These are phyloP conservation scores for Cynanchum wilfordii DNA, from an alignment of 257 asterid species.

Conservation along the genomic window DNA sequence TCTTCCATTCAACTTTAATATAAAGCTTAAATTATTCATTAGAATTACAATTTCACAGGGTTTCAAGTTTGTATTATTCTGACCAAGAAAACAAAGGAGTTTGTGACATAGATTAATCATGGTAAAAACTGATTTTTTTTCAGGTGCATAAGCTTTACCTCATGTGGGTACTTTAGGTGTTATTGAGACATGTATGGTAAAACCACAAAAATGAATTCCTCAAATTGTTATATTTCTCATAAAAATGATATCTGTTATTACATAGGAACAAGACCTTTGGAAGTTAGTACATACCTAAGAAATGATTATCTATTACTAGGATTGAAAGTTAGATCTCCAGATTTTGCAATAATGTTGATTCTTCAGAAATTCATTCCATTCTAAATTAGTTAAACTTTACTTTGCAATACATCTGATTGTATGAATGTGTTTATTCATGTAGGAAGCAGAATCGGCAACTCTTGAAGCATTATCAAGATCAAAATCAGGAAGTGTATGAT, in stretches of 20 bases:
- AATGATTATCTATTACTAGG: background rate
- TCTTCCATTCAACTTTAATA: background rate
- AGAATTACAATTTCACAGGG: background rate
- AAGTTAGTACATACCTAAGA: background rate
- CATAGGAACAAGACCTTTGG: background rate
- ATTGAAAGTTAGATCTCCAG: background rate
- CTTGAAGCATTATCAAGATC: constrained; percentile 92
- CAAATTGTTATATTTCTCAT: background rate
- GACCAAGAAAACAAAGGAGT: background rate
- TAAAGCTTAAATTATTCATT: background rate
- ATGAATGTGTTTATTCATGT: constrained; percentile 23
- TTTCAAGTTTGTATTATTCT: background rate
- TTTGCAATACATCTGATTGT: background rate
- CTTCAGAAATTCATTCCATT: background rate
- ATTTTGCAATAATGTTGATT: background rate
- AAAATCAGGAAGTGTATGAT: constrained; percentile 79
- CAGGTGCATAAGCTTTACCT: background rate
- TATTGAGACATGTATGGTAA: background rate
- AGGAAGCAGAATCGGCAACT: constrained; percentile 97
- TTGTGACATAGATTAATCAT: background rate
- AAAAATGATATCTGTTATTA: background rate
- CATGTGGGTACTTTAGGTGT: background rate
- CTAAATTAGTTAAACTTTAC: background rate
- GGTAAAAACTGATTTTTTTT: background rate
- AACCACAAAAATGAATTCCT: background rate